Conservation (phyloP, 179 eudicot genomes). For the Amaranthus tricolor region DNA sequence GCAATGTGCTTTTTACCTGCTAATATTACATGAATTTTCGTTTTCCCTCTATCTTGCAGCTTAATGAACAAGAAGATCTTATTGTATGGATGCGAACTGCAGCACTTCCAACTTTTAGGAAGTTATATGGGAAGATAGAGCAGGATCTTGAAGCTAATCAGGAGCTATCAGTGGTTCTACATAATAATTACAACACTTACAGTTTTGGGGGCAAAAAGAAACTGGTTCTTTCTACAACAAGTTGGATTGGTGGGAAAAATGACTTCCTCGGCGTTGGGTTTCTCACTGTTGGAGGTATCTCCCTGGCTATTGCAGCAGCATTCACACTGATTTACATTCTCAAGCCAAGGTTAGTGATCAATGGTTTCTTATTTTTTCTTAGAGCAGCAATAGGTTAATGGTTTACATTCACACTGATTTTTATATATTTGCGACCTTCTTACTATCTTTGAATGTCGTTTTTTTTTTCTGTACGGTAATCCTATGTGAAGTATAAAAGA, state of each 20-base stretch:
- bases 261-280: conserved; percentile 68
- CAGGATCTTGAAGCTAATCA: conserved; percentile 53
- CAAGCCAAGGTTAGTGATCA: conserved; percentile 68
- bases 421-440: background rate
- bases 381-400: too few species aligned
- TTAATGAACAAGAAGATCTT: conserved; percentile 78
- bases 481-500: background rate
- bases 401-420: background rate
- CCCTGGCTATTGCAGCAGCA: conserved; percentile 56
- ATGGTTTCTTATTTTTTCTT: background rate
- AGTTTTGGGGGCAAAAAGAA: conserved; percentile 78
- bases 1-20: background rate
- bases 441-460: background rate
- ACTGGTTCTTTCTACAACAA: conserved; percentile 83
- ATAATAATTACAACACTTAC: conserved; percentile 80
- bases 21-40: background rate
- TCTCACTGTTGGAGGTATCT: conserved; percentile 76
- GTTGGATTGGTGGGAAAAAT: conserved; percentile 91
- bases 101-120: conserved; percentile 87
- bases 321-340: conserved; percentile 60
- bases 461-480: background rate
- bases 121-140: conserved; percentile 85
- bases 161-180: conserved; percentile 43
- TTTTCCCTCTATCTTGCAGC: conserved; percentile 35
- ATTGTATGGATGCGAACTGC: conserved; percentile 96